A percentile compares a stretch with the other conserved stretches of the same genome.
Evolutionary conservation across 2,329 filamentous ascomycete genomes (phyloP).

Genomic region (Byssoonygena ceratinophila): DNA sequence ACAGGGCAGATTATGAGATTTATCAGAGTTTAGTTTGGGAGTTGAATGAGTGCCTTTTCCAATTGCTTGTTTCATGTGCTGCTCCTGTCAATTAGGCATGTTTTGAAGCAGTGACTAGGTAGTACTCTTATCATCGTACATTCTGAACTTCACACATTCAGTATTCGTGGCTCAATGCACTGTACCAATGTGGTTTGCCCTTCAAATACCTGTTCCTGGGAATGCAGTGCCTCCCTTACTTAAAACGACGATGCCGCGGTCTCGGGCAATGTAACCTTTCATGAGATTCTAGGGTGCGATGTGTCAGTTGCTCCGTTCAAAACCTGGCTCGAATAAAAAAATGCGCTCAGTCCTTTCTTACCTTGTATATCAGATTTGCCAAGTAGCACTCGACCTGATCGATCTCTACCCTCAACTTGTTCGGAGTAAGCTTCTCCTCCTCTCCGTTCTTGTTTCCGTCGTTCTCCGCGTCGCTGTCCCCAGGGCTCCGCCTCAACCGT

Average conservation of each 20-base stretch:
- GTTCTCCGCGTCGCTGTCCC: neutral
- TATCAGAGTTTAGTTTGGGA: neutral
- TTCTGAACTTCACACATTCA: no score
- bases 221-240: constrained; percentile 82
- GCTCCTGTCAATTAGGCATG: neutral
- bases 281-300: constrained; percentile 64
- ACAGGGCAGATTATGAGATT: neutral
- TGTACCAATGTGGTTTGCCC: no score
- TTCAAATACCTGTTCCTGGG: constrained; percentile 66
- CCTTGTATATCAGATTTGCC: constrained; percentile 98
- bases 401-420: constrained; percentile 55
- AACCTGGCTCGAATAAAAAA: no score
- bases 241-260: constrained; percentile 78
- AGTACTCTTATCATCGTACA: no score
- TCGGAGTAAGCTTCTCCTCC: constrained; percentile 23
- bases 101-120: no score
- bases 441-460: neutral
- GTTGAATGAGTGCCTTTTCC: neutral
- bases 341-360: no score
- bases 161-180: no score
- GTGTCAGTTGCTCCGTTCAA: neutral
- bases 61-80: neutral
- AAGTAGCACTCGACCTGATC: constrained; percentile 94
- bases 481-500: constrained; percentile 53
- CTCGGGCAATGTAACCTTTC: constrained; percentile 95